Evolutionary conservation across 139 green algal genomes (phyloP).

Genomic region (Tetraselmis striata): DNA sequence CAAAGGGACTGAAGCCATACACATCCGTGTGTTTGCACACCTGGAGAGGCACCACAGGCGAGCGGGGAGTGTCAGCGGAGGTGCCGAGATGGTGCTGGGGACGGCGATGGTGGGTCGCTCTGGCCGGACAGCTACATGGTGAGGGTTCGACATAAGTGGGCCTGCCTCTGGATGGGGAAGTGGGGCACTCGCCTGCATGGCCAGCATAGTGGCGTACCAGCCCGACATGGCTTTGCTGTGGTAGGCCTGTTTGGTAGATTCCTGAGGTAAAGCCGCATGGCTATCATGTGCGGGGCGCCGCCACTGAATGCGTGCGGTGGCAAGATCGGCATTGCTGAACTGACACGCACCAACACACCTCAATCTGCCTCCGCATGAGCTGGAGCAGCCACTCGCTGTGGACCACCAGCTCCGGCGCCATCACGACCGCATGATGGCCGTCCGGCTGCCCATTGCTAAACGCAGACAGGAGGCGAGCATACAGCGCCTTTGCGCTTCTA

Average conservation of each 20-base stretch:
- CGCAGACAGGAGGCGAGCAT: background rate
- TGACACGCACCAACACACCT: no score
- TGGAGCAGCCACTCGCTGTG: constrained; percentile 5
- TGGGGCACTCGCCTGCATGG: constrained; percentile 6
- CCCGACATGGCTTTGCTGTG: constrained; percentile 9
- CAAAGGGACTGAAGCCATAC: constrained; percentile 7
- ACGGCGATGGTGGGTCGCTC: no score
- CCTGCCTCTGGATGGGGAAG: no score
- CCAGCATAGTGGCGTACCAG: constrained; percentile 9
- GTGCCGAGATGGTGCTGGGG: no score
- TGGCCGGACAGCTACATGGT: no score
- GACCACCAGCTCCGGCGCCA: constrained; percentile 1
- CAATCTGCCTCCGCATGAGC: background rate
- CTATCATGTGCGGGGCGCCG: no score
- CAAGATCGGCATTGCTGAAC: no score
- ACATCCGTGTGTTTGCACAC: constrained; percentile 1
- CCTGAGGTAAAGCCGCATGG: background rate
- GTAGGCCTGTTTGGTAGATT: background rate
- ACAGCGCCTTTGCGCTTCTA: background rate
- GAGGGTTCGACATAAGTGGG: no score
- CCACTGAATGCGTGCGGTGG: no score
- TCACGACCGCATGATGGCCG: background rate
- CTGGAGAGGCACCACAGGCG: no score
- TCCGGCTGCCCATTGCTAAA: background rate
- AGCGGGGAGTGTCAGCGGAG: no score